phyloP scores from a whole-genome alignment of 2,329 filamentous ascomycete species.

The Magnaporthiopsis rhizophila region DNA sequence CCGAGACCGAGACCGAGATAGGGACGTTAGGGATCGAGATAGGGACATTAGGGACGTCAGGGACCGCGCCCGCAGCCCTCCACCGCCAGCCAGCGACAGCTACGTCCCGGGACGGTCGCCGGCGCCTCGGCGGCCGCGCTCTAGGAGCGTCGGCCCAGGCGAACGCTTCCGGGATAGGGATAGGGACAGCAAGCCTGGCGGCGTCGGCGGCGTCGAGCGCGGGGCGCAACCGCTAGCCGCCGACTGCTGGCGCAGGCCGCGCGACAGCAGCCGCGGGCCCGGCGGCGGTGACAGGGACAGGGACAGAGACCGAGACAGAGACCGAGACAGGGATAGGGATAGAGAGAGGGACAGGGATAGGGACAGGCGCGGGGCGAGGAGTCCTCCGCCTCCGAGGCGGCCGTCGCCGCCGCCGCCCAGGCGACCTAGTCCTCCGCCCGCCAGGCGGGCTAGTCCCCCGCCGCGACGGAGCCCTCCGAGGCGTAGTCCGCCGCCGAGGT shows the following conservation, averaged over 20 bases:
- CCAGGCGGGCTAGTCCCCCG: conserved; percentile 18
- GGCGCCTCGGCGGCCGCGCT: conserved; percentile 25
- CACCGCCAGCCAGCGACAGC: conserved; percentile 27
- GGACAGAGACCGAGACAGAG: no score
- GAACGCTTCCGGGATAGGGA: conserved; percentile 31
- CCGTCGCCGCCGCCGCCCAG: conserved; percentile 13
- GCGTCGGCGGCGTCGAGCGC: neutral
- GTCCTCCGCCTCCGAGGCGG: neutral
- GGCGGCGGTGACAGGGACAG: neutral
- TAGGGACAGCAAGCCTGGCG: conserved; percentile 18
- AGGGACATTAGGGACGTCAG: conserved; percentile 22
- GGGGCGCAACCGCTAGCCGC: conserved; percentile 12
- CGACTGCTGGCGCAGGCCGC: conserved; percentile 28
- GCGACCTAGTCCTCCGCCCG: conserved; percentile 16
- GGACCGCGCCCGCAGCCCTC: conserved; percentile 22
- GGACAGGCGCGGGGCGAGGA: neutral
- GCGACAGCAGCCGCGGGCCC: conserved; percentile 28
- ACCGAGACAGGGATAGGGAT: no score
- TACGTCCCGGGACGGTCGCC: conserved; percentile 33
- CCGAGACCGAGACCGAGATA: conserved; percentile 16
- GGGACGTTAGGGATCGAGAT: conserved; percentile 11
- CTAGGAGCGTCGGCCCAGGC: conserved; percentile 23
- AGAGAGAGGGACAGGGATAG: neutral
- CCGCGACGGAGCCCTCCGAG: conserved; percentile 25
- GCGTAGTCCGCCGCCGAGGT: conserved; percentile 25